A percentile compares a stretch with the other conserved stretches of the same genome.
Evolutionary conservation across 148 eudicot genomes (phyloP).

Genomic region (Dysphania ambrosioides): DNA sequence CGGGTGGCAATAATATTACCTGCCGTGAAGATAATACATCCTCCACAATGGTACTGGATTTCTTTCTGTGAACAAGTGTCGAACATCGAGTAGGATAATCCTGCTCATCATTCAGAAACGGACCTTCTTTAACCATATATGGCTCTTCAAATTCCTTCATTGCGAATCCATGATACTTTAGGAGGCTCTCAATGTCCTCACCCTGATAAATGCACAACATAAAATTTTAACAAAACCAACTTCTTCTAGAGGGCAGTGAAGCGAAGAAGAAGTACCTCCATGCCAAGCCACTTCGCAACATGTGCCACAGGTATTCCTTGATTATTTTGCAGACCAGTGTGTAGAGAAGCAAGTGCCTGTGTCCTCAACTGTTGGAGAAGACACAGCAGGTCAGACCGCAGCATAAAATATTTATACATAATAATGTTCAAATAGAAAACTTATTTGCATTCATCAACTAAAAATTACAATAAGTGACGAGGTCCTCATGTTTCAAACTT

Average conservation of each 20-base stretch:
- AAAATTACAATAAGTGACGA: neutral
- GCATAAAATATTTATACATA: neutral
- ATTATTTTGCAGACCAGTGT: conserved; percentile 75
- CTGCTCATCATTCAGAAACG: conserved; percentile 62
- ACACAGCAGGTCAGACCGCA: conserved; percentile 20
- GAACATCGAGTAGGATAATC: conserved; percentile 78
- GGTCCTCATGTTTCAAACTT: neutral
- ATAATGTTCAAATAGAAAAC: neutral
- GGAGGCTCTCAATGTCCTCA: conserved; percentile 66
- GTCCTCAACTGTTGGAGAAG: conserved; percentile 65
- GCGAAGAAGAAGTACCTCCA: conserved; percentile 65
- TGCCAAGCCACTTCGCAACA: conserved; percentile 83
- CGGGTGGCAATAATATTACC: conserved; percentile 19
- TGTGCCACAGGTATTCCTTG: conserved; percentile 86
- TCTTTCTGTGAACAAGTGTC: conserved; percentile 68
- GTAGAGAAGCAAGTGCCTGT: conserved; percentile 90
- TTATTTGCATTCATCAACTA: conserved; percentile 2
- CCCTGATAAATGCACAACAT: conserved; percentile 42
- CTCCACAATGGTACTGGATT: conserved; percentile 49
- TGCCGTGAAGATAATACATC: conserved; percentile 55
- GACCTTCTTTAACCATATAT: conserved; percentile 87
- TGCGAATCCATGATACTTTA: conserved; percentile 87
- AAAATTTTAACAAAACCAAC: neutral
- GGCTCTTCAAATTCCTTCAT: conserved; percentile 88
- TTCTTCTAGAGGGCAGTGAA: neutral